Percentiles rank a stretch among this genome's conserved stretches.
These are phyloP conservation scores for Salix dunnii DNA, from an alignment of 345 rosid genomes.

Conservation along the genomic window DNA sequence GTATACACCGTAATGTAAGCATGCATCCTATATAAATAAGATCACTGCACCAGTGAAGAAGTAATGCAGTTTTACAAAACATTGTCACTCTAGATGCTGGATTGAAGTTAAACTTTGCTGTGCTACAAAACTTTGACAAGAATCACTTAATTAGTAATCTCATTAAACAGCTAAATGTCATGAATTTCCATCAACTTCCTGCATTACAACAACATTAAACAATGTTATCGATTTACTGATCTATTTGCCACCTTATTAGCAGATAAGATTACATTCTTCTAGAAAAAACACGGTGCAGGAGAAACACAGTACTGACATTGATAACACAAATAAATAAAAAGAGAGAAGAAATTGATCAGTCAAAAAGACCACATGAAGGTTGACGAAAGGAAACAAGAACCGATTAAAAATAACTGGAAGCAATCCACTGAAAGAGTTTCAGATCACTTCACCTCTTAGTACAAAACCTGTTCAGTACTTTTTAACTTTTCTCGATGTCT, in stretches of 20 bases:
- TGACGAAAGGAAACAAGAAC: neutral
- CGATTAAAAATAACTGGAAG: neutral
- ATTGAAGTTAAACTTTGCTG: slow-evolving; percentile 27
- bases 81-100: slow-evolving; percentile 14
- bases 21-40: no score
- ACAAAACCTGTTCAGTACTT: neutral
- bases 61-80: no score
- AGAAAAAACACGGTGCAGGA: neutral
- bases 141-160: neutral
- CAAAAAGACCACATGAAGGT: neutral
- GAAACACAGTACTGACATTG: neutral
- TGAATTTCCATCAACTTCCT: neutral
- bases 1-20: no score
- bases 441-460: neutral
- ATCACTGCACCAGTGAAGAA: no score
- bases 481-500: neutral
- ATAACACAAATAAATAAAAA: neutral
- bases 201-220: neutral
- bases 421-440: neutral
- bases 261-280: neutral
- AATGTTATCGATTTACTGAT: neutral
- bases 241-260: neutral
- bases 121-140: slow-evolving; percentile 28
- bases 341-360: neutral
- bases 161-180: neutral